phyloP scores from a whole-genome alignment of 306 rosid genomes.

The Casuarina equisetifolia region DNA sequence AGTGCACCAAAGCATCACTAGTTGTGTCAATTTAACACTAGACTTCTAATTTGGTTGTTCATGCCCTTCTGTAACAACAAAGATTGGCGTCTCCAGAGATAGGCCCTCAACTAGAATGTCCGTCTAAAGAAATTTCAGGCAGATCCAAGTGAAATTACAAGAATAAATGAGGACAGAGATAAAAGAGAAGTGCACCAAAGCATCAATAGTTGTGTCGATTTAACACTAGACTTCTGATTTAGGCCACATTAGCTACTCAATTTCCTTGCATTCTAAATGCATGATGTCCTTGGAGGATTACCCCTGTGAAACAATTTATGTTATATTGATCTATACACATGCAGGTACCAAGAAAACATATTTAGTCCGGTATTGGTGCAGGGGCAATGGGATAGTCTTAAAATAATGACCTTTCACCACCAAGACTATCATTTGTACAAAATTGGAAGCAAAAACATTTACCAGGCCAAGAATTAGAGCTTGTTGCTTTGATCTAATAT shows the following conservation, averaged over 20 bases:
- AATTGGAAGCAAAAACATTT: conserved; percentile 17
- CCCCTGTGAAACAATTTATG: background rate
- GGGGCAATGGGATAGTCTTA: background rate
- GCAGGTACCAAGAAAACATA: background rate
- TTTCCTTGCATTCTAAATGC: background rate
- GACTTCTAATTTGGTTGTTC: conserved; percentile 45
- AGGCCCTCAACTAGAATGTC: conserved; percentile 69
- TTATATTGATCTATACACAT: background rate
- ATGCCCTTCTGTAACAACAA: conserved; percentile 75
- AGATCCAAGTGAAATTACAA: conserved; percentile 22
- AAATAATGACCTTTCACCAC: background rate
- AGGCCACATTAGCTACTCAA: background rate
- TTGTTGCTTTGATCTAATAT: conserved; percentile 71
- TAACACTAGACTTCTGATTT: background rate
- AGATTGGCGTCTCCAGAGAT: conserved; percentile 60
- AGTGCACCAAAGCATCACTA: background rate
- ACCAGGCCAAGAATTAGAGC: conserved; percentile 83
- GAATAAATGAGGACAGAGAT: conserved; percentile 12
- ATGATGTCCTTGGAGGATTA: background rate
- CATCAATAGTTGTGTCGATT: background rate
- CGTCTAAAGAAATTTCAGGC: conserved; percentile 73
- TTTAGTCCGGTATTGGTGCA: background rate
- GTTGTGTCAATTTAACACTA: background rate
- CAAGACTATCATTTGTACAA: background rate
- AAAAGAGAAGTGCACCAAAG: background rate